Evolutionary conservation across 495 filamentous ascomycete genomes (phyloP).

Genomic region (Xylaria sp.): DNA sequence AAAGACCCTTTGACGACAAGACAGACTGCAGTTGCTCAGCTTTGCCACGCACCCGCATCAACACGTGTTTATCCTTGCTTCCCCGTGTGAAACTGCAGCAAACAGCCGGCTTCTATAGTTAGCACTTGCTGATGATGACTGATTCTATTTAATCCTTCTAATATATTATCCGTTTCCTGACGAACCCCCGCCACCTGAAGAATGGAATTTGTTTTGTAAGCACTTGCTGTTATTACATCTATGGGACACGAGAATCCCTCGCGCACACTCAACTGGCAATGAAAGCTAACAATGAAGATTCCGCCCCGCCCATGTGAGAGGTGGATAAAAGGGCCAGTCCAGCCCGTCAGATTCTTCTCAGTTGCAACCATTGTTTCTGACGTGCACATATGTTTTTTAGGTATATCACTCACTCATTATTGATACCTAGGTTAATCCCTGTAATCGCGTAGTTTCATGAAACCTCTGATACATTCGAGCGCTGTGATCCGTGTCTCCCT

Average conservation of each 20-base stretch:
- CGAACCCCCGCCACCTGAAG: not conserved
- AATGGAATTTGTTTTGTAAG: not conserved
- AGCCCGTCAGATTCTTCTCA: not conserved
- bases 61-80: conserved; percentile 22
- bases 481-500: not conserved
- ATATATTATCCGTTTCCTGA: not conserved
- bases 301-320: not conserved
- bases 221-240: not conserved
- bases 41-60: conserved; percentile 2
- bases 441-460: not conserved
- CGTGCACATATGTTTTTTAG: not conserved
- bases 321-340: not conserved
- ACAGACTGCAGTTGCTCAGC: not conserved
- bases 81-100: conserved; percentile 12
- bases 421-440: not conserved
- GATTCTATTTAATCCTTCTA: not conserved
- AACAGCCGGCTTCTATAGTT: conserved; percentile 9
- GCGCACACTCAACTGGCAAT: not conserved
- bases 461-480: not conserved
- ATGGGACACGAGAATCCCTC: not conserved
- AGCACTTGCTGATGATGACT: not conserved
- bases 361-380: not conserved
- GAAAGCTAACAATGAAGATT: not conserved
- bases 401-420: not conserved
- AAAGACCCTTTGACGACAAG: not conserved